These are phyloP conservation scores for Aspergillus sclerotiicarbonarius DNA, from an alignment of 495 filamentous ascomycete species.

Conservation along the genomic window DNA sequence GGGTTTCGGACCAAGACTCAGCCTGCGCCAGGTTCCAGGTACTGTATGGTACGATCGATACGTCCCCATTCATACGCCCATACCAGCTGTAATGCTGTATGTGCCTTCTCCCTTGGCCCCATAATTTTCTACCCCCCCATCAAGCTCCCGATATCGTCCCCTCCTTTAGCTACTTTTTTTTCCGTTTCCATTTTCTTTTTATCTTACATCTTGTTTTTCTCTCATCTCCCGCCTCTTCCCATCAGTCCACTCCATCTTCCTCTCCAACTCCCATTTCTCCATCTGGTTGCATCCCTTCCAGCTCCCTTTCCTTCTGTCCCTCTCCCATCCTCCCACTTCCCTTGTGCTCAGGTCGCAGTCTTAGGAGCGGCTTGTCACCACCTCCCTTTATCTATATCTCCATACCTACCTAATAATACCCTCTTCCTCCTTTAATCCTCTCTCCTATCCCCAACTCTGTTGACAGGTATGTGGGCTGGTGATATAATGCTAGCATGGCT, in stretches of 20 bases:
- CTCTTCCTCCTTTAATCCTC: slow-evolving; percentile 11
- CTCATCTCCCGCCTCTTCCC: slow-evolving; percentile 18
- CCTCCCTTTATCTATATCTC: slow-evolving; percentile 14
- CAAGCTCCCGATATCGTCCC: slow-evolving; percentile 25
- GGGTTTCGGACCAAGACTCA: neutral
- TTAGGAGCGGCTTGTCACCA: slow-evolving; percentile 4
- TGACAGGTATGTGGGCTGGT: slow-evolving; percentile 22
- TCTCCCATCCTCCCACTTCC: slow-evolving; percentile 13
- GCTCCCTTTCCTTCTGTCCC: slow-evolving; percentile 19
- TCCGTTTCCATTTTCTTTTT: neutral
- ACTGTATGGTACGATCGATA: neutral
- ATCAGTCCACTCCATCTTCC: slow-evolving; percentile 21
- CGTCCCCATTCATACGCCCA: slow-evolving; percentile 3
- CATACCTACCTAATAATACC: slow-evolving; percentile 23
- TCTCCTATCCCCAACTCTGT: slow-evolving; percentile 16
- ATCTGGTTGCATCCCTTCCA: slow-evolving; percentile 20
- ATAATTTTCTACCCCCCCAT: slow-evolving; percentile 15
- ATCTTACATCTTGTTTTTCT: slow-evolving; percentile 13
- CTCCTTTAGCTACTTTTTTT: slow-evolving; percentile 5
- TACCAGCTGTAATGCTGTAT: neutral
- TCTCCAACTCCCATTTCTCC: slow-evolving; percentile 18
- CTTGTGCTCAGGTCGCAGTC: slow-evolving; percentile 8
- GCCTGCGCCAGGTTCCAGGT: neutral
- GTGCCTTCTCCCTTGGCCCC: neutral
- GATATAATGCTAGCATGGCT: neutral